A percentile compares a stretch with the other conserved stretches of the same genome.
phyloP scores from a whole-genome alignment of 148 eudicot genomes.

The Mesembryanthemum crystallinum region DNA sequence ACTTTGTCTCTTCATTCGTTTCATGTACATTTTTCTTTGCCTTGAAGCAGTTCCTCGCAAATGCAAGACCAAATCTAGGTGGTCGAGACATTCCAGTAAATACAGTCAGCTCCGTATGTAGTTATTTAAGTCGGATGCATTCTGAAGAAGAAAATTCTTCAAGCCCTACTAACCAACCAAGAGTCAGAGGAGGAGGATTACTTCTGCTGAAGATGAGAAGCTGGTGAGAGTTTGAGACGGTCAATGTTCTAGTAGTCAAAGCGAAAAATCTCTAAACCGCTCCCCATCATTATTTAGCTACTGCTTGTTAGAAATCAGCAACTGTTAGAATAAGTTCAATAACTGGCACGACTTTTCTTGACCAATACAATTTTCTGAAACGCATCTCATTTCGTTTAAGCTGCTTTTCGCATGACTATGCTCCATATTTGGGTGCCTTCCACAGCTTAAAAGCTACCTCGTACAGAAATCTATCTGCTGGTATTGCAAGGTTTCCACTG shows the following conservation, averaged over 20 bases:
- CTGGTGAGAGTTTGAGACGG: background rate
- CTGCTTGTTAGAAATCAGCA: no score
- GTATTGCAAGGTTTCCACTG: constrained; percentile 78
- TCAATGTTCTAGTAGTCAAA: background rate
- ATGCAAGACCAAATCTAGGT: no score
- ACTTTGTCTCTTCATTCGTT: no score
- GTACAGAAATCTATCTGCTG: constrained; percentile 82
- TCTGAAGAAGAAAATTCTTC: background rate
- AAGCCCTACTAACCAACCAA: background rate
- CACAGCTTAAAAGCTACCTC: constrained; percentile 96
- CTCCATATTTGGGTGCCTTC: constrained; percentile 99
- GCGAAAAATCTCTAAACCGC: background rate
- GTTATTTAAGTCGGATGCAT: background rate
- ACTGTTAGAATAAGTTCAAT: background rate
- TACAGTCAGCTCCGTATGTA: no score
- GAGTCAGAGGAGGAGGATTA: background rate
- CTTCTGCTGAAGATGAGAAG: background rate
- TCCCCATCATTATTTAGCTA: no score
- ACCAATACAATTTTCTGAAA: background rate
- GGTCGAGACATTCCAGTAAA: background rate
- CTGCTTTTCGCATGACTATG: constrained; percentile 35
- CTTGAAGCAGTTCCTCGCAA: no score
- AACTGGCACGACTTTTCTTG: background rate
- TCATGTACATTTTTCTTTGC: no score
- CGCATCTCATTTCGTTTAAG: background rate